Base-by-base conservation (phyloP, 306 rosid genomes). In the Prunus fruticosa region DNA sequence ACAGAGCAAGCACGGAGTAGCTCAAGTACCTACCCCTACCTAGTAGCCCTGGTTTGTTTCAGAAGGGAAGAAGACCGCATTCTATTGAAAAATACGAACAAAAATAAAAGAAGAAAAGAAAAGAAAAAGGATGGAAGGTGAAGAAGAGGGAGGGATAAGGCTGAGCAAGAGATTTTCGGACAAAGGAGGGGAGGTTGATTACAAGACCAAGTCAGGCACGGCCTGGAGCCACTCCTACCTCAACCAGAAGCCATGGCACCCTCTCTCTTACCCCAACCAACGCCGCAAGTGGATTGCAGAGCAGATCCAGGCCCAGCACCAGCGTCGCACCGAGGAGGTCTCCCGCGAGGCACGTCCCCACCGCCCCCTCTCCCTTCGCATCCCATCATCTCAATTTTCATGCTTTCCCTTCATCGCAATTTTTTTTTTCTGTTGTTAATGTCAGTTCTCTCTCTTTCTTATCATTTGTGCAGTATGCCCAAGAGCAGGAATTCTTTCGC, bases 231-330 rank as follows among this genome's bases (percentile, higher is more conserved):
- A 94, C 71, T 89, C 92, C 1, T 94, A 76, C 79, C 92, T 94
- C 13, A 94, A 94, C 79, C 97, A 94, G 87, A 94, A 94, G 90
- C 97, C 97, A 45, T 94, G 98, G 98, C 98, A 94, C 72, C 98
- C 96, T 74, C 94, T 94, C 45, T 94, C 98, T 52, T 94, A 94
- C 85, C 98, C 98, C 28, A 94, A 94, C 76, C 98, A 94, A 72
- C 96, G 96, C 74, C 96, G 97, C 76, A 95, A 90, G 84, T 95
- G 98, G 98, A 95, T 95, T 78, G 96, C 97, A 78, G 98, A 95
- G 76, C 98, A 95, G 73, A 89, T 94, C 58, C 91, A 92, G 79
- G 85, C 91, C 74, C 82, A 87, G 14, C 86, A 72, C 51, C 65
- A 85, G 60, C 96, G 96, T 38, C 97, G 91, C 30, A 16, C 83